Evolutionary conservation across 768 basidiomycete species (phyloP), one percentile per base, ranked within the genome.

Genomic region (Tricholoma matsutake): DNA sequence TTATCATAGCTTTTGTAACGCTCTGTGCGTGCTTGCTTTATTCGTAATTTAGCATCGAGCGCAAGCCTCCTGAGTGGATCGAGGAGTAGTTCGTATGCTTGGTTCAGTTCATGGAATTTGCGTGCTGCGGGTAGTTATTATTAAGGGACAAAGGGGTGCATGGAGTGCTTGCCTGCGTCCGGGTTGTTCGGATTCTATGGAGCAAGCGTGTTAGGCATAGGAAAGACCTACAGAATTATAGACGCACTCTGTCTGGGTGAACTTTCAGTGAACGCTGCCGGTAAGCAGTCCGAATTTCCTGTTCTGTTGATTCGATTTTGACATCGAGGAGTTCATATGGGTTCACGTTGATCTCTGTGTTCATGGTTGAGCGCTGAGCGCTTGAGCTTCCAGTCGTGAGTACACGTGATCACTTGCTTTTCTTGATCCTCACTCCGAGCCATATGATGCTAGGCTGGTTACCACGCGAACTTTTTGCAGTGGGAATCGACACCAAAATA

Each of bases 61-160:
- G 89, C 91, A 43, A 92, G 78, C 18, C 90, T 85, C 37, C 88
- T 85, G 32, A 91, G 73, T 4, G 92, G 92, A 66, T 94, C 92
- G 59, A 93, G 86, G 6, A 94, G 78, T 1, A 92, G 78, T 70
- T 92, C 87, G 66, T 91, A 89, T 0, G 92, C 90, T 61, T 86
- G 85, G 58, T 88, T 93, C 54, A 94, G 83, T 59, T 90, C 90
- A 69, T 94, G 92, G 68, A 94, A 94, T 69, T 91, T 89, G 59
- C 86, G 82, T 2, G 89, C 89, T 85, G 60, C 29, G 22, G 14
- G 47, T 3, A 4, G 25, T 28, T 41, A n/a, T 22, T 53, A 22
- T 61, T 32, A 34, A 57, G 41, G 32, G 22, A 18, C 14, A 45
- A 22, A 16, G 8, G 25, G 7, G 31, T 45, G 20, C 3, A 18